Evolutionary conservation across 768 basidiomycete genomes (phyloP), one percentile per base, ranked within the genome.

Genomic region (Hygrocybe coccinea): DNA sequence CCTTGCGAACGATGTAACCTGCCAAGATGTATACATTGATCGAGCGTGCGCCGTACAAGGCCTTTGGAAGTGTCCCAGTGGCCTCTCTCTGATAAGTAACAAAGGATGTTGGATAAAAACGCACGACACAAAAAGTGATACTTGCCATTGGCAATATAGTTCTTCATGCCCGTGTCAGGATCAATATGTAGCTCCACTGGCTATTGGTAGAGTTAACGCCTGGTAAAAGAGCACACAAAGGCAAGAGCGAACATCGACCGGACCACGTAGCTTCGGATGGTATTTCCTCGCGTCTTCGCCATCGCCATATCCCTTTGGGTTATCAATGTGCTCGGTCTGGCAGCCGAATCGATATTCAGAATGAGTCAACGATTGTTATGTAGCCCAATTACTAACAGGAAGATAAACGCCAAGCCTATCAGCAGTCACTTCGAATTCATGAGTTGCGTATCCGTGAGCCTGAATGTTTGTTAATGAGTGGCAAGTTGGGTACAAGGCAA

Each of bases 31-130:
- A 97, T 91, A 70, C 93, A 95, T 33, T 77, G 72, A 62, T 87
- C 80, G 22, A 97, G 75, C 0, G 81, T 82, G 19, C 88, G 80
- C 22, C 91, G 78, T 25, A 91, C 83, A 15, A 89, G 81, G 2
- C 81, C 85, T 62, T 85, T 86, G 2, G 88, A 93, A 0, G 94
- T 95, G 60, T 92, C 91, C 94, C 94, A 97, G n/a, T 65, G 56
- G 5, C 89, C 87, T 19, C 77, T 69, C 59, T 89, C 87, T 84
- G 59, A 24, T 8, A 36, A 34, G 6, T 9, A 38, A 36, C 24
- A 44, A 33, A 22, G 37, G 15, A 29, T 8, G 29, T 29, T 54
- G 43, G 11, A 12, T 46, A 14, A 29, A 29, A 21, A 21, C 7
- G 6, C 36, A 22, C 10, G 36, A 12, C 11, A 25, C n/a, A 15